Conservation (phyloP, 2,329 filamentous ascomycete species). For the Claviceps cyperi region DNA sequence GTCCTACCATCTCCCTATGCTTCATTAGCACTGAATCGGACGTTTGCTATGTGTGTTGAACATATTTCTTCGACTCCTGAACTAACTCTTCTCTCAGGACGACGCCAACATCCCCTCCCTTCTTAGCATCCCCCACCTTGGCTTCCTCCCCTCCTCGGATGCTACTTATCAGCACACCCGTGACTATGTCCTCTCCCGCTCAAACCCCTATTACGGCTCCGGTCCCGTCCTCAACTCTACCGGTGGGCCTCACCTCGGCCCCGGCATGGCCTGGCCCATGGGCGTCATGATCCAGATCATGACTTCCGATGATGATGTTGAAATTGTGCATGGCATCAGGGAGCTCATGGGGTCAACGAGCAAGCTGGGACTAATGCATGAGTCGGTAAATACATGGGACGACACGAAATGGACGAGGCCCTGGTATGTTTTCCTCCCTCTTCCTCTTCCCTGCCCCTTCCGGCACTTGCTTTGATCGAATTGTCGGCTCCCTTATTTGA, state of each 20-base stretch:
- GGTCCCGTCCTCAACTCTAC: constrained; percentile 36
- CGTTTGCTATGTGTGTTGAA: not conserved
- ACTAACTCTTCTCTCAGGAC: constrained; percentile 20
- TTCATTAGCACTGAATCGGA: not conserved
- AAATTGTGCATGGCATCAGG: constrained; percentile 53
- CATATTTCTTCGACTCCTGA: not conserved
- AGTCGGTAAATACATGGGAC: constrained; percentile 30
- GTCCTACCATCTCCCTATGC: too few relatives aligned
- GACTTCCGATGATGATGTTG: constrained; percentile 60
- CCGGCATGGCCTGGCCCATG: constrained; percentile 79
- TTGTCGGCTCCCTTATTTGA: not conserved
- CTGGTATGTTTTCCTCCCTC: constrained; percentile 14
- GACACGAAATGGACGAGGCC: constrained; percentile 20
- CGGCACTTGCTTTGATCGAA: not conserved
- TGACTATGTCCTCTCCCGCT: constrained; percentile 54
- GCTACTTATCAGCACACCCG: constrained; percentile 58
- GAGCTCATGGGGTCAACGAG: constrained; percentile 55
- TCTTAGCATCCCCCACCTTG: constrained; percentile 45
- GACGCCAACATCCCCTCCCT: constrained; percentile 50
- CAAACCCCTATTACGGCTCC: constrained; percentile 59
- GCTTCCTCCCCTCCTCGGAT: constrained; percentile 43
- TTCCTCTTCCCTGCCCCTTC: not conserved
- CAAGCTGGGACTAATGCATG: constrained; percentile 64
- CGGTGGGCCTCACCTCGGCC: constrained; percentile 38
- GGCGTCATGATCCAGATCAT: constrained; percentile 64